Base-by-base conservation (phyloP, 495 filamentous ascomycete genomes). In the Trypethelium eluteriae region DNA sequence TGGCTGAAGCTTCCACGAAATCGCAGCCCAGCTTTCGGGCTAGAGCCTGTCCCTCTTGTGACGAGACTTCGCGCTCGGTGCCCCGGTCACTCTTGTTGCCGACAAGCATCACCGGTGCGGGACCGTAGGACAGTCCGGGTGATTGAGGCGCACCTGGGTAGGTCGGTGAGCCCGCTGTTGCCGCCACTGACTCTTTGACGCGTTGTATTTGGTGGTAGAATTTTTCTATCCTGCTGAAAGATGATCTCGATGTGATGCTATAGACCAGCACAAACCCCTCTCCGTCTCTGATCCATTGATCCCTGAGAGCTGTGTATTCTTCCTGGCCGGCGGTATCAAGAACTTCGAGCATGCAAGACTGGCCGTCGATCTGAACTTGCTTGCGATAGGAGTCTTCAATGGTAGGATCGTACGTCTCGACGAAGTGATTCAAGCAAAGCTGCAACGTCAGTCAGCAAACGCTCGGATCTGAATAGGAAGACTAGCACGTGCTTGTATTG, bases 241-340 rank as follows among this genome's bases (percentile, higher is more conserved):
- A 97, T 47, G 93, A 91, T 67, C 94, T 86, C 46, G 92, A 96
- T 39, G 93, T 94, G 76, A 98, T 96, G 79, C 92, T 96, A 82
- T 98, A 98, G 56, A 98, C 95, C 63, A 98, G 82, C 6, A 98
- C 89, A 75, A 98, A 98, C 1, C 95, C 94, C 76, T 98, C 95
- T 39, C 94, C 94, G 74, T 98, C 93, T 47, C 95, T 85, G 72
- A 98, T 98, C 94, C 94, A 98, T 79, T 98, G 94, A 76, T 98
- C 94, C 71, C 94, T 84, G 73, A 98, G 81, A 46, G 95, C 94
- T 64, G 93, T 98, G 77, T 98, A 98, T 79, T 98, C 94, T 79
- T 98, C 94, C 78, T 98, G 95, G n/a, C 94, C 94, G 39, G 94
- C 94, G 39, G 95, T 98, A 80, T 98, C 94, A 67, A 98, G 84